Evolutionary conservation across 2,329 filamentous ascomycete genomes (phyloP).

Genomic region (Colletotrichum lentis): DNA sequence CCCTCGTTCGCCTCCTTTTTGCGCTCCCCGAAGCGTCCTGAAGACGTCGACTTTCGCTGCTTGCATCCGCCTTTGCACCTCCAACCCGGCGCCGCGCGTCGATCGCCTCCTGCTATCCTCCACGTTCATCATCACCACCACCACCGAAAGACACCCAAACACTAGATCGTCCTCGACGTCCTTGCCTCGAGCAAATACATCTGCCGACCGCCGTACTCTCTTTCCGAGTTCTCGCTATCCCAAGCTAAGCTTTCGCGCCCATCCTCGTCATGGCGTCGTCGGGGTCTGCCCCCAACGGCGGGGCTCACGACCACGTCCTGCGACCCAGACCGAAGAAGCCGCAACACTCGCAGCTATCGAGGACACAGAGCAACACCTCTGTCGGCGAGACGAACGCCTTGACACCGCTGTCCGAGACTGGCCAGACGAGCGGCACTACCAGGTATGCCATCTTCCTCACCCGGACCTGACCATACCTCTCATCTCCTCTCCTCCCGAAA

Average conservation of each 20-base stretch:
- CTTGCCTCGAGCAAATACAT: no score
- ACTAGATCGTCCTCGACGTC: background rate
- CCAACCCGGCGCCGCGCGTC: background rate
- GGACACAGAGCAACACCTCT: slow-evolving; percentile 36
- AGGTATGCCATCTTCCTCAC: slow-evolving; percentile 20
- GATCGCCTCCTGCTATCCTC: background rate
- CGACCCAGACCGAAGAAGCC: slow-evolving; percentile 61
- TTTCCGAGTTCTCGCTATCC: background rate
- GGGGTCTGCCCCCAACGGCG: slow-evolving; percentile 29
- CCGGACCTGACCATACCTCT: background rate
- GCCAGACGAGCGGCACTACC: slow-evolving; percentile 34
- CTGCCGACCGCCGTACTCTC: background rate
- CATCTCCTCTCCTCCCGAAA: no score
- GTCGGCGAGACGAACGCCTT: slow-evolving; percentile 26
- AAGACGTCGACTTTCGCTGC: background rate
- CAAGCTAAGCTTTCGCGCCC: background rate
- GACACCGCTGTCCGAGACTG: slow-evolving; percentile 29
- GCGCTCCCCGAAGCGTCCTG: background rate
- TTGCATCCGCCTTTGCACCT: slow-evolving; percentile 8
- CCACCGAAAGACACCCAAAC: background rate
- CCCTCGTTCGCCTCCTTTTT: slow-evolving; percentile 7
- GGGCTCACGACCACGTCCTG: slow-evolving; percentile 52
- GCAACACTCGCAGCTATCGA: slow-evolving; percentile 52
- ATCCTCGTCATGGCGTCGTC: slow-evolving; percentile 28
- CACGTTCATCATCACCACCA: background rate